Conservation (phyloP, 1,284 basidiomycete species). For the Peniophora sp. region DNA sequence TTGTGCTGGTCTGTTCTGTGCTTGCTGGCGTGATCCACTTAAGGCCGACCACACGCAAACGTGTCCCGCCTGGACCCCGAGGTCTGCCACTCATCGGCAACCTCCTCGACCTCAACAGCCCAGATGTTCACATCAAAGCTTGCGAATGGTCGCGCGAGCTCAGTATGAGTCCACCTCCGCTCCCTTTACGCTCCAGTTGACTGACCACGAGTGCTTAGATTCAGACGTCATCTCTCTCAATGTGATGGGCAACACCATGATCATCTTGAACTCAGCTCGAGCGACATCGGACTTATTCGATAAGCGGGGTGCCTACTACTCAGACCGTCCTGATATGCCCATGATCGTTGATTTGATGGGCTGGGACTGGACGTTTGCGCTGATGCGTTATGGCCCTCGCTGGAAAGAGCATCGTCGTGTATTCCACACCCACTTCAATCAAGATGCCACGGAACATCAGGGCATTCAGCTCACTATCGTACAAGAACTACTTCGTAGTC, state of each 20-base stretch:
- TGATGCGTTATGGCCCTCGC: constrained; percentile 14
- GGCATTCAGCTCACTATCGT: constrained; percentile 8
- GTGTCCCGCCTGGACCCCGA: not conserved
- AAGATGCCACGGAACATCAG: constrained; percentile 8
- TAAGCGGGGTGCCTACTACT: constrained; percentile 16
- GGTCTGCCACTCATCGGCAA: not conserved
- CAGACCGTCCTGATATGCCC: constrained; percentile 13
- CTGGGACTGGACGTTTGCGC: constrained; percentile 14
- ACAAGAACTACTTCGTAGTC: constrained; percentile 7
- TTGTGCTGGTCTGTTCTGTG: too few species aligned
- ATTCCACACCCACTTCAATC: constrained; percentile 12
- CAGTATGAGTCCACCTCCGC: not conserved
- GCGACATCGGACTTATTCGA: constrained; percentile 19
- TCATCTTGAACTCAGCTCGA: constrained; percentile 19
- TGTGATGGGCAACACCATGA: constrained; percentile 13
- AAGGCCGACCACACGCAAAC: not conserved
- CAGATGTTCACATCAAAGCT: not conserved
- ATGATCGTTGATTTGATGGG: constrained; percentile 15
- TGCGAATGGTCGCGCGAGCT: constrained; percentile 1
- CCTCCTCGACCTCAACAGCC: not conserved
- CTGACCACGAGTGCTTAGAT: not conserved
- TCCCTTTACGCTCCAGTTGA: not conserved
- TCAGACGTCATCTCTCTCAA: constrained; percentile 15
- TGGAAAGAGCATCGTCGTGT: constrained; percentile 15
- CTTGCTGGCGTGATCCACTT: not conserved